phyloP scores from a whole-genome alignment of 1,284 basidiomycete genomes.

The Pseudozyma flocculosa region DNA sequence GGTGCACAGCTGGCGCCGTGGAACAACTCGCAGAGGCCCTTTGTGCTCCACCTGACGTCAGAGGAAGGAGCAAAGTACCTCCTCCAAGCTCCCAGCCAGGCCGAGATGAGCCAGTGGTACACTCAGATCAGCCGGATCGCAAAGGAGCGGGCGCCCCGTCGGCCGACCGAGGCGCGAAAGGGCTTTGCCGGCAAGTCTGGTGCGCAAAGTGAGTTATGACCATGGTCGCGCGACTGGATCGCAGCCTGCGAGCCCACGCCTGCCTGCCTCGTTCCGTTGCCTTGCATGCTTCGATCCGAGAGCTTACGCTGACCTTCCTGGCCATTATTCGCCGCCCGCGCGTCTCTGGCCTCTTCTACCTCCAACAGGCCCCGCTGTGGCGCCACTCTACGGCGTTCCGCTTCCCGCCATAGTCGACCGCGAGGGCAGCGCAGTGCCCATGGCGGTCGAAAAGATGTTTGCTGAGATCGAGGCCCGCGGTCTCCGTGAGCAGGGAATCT shows the following conservation, averaged over 20 bases:
- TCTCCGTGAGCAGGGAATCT: constrained; percentile 55
- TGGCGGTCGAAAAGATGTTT: constrained; percentile 52
- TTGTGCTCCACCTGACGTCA: constrained; percentile 49
- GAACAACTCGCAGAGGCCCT: constrained; percentile 50
- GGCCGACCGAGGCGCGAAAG: constrained; percentile 10
- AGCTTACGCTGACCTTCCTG: no score
- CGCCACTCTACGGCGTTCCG: constrained; percentile 43
- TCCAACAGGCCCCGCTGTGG: background rate
- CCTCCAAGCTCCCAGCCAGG: constrained; percentile 46
- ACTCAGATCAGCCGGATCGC: constrained; percentile 33
- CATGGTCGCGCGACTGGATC: no score
- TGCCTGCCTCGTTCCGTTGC: no score
- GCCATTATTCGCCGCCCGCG: no score
- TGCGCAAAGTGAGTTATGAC: background rate
- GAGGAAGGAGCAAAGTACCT: constrained; percentile 46
- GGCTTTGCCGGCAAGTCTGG: background rate
- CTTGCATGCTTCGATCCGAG: no score
- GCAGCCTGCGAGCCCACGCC: no score
- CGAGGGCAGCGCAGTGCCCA: constrained; percentile 41
- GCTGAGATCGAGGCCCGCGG: constrained; percentile 55
- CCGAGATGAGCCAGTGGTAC: constrained; percentile 47
- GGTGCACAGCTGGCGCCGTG: constrained; percentile 46
- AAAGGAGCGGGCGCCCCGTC: constrained; percentile 19
- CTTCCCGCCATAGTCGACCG: constrained; percentile 38
- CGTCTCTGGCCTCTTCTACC: no score